A percentile compares a stretch with the other conserved stretches of the same genome.
These are phyloP conservation scores for Rhizopogon rudus DNA, from an alignment of 768 basidiomycete species.

Conservation along the genomic window DNA sequence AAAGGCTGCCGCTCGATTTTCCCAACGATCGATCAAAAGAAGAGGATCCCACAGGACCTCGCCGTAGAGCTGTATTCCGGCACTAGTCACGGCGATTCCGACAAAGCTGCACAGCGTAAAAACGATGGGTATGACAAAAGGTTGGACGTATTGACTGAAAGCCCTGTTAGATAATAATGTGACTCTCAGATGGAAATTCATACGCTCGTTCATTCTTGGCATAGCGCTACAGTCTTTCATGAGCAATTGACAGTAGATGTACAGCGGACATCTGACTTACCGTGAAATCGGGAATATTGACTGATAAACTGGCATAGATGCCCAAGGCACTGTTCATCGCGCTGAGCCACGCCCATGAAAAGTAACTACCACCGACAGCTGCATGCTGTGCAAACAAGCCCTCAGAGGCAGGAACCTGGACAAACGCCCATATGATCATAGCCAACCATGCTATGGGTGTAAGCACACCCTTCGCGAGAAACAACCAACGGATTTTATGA, in stretches of 20 bases:
- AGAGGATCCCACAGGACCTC: conserved; percentile 71
- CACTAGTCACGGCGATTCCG: conserved; percentile 77
- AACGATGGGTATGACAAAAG: conserved; percentile 71
- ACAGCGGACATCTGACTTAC: conserved; percentile 15
- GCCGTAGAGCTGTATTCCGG: conserved; percentile 70
- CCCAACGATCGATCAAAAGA: conserved; percentile 72
- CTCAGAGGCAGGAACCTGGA: conserved; percentile 53
- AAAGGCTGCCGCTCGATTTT: conserved; percentile 82
- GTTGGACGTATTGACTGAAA: conserved; percentile 64
- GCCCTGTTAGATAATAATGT: conserved; percentile 1
- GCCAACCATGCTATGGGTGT: conserved; percentile 63
- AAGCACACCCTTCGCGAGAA: conserved; percentile 60
- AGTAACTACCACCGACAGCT: conserved; percentile 45
- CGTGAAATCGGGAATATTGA: conserved; percentile 87
- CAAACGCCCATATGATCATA: conserved; percentile 77
- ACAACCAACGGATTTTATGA: conserved; percentile 73
- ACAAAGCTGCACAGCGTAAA: conserved; percentile 76
- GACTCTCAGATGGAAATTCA: conserved; percentile 13
- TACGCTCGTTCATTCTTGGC: conserved; percentile 64
- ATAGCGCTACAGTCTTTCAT: conserved; percentile 47
- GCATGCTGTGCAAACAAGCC: conserved; percentile 57
- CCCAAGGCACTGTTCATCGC: conserved; percentile 77
- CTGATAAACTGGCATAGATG: conserved; percentile 63
- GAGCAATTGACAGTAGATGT: not conserved
- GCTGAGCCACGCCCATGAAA: conserved; percentile 74